Percentiles rank a stretch among this genome's conserved stretches.
Evolutionary conservation across 805 yeast genomes (phyloP).

Genomic region (Nematodospora valgi): DNA sequence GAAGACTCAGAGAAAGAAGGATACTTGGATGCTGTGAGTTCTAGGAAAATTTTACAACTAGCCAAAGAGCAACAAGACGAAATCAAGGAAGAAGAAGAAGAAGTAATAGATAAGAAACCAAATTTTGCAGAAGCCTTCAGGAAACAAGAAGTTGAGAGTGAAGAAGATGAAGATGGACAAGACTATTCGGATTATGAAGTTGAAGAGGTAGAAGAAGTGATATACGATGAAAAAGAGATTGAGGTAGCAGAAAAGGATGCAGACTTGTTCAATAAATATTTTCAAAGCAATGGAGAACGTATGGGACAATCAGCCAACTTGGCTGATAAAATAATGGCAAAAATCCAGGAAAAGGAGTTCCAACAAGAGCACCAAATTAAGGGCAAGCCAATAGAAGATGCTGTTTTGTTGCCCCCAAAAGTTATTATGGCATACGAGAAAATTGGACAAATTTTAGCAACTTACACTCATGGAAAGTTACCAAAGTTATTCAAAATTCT

Average conservation of each 20-base stretch:
- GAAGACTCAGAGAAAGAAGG: constrained; percentile 53
- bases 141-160: constrained; percentile 18
- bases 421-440: constrained; percentile 93
- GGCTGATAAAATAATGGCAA: constrained; percentile 93
- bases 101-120: constrained; percentile 11
- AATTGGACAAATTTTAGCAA: constrained; percentile 80
- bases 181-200: constrained; percentile 56
- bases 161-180: constrained; percentile 47
- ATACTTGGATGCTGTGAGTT: constrained; percentile 73
- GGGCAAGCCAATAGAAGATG: constrained; percentile 39
- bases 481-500: constrained; percentile 96
- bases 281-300: constrained; percentile 31
- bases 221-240: constrained; percentile 53
- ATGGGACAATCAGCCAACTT: constrained; percentile 55
- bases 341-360: constrained; percentile 70
- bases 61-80: constrained; percentile 95
- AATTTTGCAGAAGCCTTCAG: constrained; percentile 20
- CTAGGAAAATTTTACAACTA: constrained; percentile 80
- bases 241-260: constrained; percentile 80
- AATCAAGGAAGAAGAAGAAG: constrained; percentile 53
- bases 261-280: constrained; percentile 76
- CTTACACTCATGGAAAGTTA: constrained; percentile 92
- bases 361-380: constrained; percentile 23
- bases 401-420: constrained; percentile 89
- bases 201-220: constrained; percentile 49